These are phyloP conservation scores for Hypomyces perniciosus DNA, from an alignment of 2,329 filamentous ascomycete genomes.

Conservation along the genomic window DNA sequence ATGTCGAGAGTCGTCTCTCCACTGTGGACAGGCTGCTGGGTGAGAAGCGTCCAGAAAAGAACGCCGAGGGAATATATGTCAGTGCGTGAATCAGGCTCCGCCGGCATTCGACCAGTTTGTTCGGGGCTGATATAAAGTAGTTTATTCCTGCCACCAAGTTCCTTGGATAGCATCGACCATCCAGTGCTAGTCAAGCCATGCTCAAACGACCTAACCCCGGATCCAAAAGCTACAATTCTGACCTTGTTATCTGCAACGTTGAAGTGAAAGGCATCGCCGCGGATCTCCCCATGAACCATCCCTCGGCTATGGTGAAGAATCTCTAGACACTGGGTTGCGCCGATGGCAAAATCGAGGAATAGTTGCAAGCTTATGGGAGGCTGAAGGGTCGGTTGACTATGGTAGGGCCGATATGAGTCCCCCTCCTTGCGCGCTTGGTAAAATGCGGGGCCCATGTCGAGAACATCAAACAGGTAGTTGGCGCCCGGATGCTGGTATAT, in stretches of 20 bases:
- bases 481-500: slow-evolving; percentile 74
- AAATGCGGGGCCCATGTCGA: slow-evolving; percentile 73
- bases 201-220: slow-evolving; percentile 81
- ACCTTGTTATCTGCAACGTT: slow-evolving; percentile 64
- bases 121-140: slow-evolving; percentile 89
- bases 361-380: slow-evolving; percentile 63
- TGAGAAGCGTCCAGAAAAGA: slow-evolving; percentile 79
- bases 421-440: slow-evolving; percentile 51
- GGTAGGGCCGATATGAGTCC: slow-evolving; percentile 42
- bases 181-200: slow-evolving; percentile 80
- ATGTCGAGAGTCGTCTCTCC: slow-evolving; percentile 80
- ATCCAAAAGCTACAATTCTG: slow-evolving; percentile 78
- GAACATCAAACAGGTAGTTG: slow-evolving; percentile 63
- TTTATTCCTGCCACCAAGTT: slow-evolving; percentile 82
- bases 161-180: slow-evolving; percentile 77
- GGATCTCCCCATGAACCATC: slow-evolving; percentile 83
- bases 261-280: slow-evolving; percentile 88
- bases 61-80: slow-evolving; percentile 92
- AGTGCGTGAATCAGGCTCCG: slow-evolving; percentile 84
- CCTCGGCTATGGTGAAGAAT: slow-evolving; percentile 85
- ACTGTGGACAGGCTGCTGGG: slow-evolving; percentile 72
- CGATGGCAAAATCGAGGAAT: slow-evolving; percentile 88
- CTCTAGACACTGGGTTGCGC: slow-evolving; percentile 78
- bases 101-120: slow-evolving; percentile 87
- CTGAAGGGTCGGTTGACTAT: slow-evolving; percentile 42